Evolutionary conservation across 2,329 filamentous ascomycete genomes (phyloP).

Genomic region (Harringtonia lauricola): DNA sequence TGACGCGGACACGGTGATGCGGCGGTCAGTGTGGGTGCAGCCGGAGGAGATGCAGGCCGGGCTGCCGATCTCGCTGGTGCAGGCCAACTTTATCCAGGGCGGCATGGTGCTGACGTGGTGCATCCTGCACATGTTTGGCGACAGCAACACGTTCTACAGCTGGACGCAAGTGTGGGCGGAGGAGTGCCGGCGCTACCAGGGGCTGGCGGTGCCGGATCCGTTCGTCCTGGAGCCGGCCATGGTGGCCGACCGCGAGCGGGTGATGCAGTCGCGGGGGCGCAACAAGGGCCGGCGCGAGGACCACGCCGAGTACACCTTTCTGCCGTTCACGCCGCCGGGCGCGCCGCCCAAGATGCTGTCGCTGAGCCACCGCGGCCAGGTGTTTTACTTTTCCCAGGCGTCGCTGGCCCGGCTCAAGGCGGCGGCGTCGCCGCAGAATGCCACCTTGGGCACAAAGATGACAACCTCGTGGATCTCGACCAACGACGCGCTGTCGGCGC

Average conservation of each 20-base stretch:
- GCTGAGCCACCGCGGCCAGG: constrained; percentile 1
- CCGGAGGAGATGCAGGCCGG: not conserved
- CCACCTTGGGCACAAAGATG: not conserved
- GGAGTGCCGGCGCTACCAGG: not conserved
- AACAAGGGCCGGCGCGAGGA: not conserved
- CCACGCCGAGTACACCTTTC: not conserved
- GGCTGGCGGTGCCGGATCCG: not conserved
- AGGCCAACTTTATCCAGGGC: constrained; percentile 5
- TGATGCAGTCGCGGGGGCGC: not conserved
- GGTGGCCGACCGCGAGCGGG: not conserved
- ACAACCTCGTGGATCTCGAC: constrained; percentile 1
- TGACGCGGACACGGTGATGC: not conserved
- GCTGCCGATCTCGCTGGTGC: constrained; percentile 1
- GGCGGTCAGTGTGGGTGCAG: not conserved
- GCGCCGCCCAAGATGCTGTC: not conserved
- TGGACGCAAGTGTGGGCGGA: constrained; percentile 3
- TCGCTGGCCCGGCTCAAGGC: not conserved
- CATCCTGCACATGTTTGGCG: constrained; percentile 4
- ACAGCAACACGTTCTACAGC: constrained; percentile 2
- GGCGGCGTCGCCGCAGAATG: not conserved
- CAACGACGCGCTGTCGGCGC: constrained; percentile 1
- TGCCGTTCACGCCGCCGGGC: constrained; percentile 2
- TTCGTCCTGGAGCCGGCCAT: constrained; percentile 34
- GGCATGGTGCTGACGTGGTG: constrained; percentile 3
- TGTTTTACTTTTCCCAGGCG: not conserved